These are phyloP conservation scores for Globisporangium carolinianum DNA, from an alignment of 352 stramenopile genomes.

Conservation along the genomic window DNA sequence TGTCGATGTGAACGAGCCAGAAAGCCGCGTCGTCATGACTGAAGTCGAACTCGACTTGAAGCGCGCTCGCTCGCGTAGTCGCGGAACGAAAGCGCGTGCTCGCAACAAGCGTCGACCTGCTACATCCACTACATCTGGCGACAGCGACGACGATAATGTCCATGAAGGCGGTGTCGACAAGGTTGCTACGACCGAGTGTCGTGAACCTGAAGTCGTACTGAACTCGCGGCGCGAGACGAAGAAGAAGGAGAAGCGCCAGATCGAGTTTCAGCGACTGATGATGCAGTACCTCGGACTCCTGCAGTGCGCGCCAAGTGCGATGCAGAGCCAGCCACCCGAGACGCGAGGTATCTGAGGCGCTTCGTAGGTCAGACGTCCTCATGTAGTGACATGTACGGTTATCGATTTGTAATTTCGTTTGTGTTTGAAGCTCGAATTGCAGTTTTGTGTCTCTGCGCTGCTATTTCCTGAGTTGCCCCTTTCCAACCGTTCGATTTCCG, in stretches of 20 bases:
- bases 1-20: background rate
- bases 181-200: background rate
- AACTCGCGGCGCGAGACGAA: background rate
- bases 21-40: background rate
- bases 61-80: background rate
- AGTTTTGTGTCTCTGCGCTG: background rate
- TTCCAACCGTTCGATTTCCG: background rate
- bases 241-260: slow-evolving; percentile 3
- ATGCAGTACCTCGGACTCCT: slow-evolving; percentile 14
- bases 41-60: too few relatives aligned
- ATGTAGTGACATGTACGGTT: background rate
- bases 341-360: too few relatives aligned
- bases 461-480: slow-evolving; percentile 5
- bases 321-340: background rate
- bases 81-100: background rate
- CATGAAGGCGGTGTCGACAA: background rate
- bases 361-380: background rate
- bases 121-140: background rate
- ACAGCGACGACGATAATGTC: background rate
- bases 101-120: too few relatives aligned
- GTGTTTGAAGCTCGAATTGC: background rate
- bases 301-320: slow-evolving; percentile 3
- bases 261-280: slow-evolving; percentile 13
- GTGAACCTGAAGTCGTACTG: background rate
- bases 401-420: background rate